Conservation (phyloP, 1,284 basidiomycete species). For the Heimioporus retisporus region DNA sequence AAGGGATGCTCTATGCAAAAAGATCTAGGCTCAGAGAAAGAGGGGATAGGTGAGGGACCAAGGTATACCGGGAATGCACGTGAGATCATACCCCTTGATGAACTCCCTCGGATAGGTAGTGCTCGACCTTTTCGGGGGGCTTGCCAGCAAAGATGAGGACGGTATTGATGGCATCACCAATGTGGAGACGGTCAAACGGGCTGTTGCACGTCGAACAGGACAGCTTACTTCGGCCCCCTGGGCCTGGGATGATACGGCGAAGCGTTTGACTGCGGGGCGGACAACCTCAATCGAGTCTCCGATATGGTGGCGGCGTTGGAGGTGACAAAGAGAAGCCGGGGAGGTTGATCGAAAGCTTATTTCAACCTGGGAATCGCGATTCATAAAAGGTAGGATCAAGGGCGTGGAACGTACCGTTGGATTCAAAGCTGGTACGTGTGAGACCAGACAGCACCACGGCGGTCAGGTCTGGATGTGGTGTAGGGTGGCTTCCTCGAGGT, state of each 20-base stretch:
- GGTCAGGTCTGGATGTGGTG: constrained; percentile 98
- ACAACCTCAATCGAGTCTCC: constrained; percentile 98
- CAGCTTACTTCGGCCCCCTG: constrained; percentile 91
- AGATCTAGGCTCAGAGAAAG: constrained; percentile 56
- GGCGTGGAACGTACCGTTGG: constrained; percentile 77
- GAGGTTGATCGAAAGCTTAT: constrained; percentile 98
- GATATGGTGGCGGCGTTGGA: constrained; percentile 99
- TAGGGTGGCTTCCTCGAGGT: constrained; percentile 93
- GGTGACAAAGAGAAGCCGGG: constrained; percentile 96
- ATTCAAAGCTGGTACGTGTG: constrained; percentile 96
- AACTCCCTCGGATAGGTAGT: constrained; percentile 97
- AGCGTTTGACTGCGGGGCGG: constrained; percentile 96
- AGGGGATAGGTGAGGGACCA: no score
- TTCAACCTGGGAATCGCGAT: constrained; percentile 70
- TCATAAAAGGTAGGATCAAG: constrained; percentile 1
- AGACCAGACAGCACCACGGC: constrained; percentile 95
- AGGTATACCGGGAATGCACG: constrained; percentile 67
- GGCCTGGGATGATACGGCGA: constrained; percentile 98
- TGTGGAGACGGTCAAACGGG: constrained; percentile 53
- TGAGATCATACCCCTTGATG: constrained; percentile 96
- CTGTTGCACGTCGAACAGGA: no score
- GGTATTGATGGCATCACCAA: constrained; percentile 98
- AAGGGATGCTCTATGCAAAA: constrained; percentile 73
- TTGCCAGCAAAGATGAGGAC: constrained; percentile 98
- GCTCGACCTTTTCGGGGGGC: constrained; percentile 94